Conservation (phyloP, 2,329 filamentous ascomycete species). For the Dothistroma septosporum region DNA sequence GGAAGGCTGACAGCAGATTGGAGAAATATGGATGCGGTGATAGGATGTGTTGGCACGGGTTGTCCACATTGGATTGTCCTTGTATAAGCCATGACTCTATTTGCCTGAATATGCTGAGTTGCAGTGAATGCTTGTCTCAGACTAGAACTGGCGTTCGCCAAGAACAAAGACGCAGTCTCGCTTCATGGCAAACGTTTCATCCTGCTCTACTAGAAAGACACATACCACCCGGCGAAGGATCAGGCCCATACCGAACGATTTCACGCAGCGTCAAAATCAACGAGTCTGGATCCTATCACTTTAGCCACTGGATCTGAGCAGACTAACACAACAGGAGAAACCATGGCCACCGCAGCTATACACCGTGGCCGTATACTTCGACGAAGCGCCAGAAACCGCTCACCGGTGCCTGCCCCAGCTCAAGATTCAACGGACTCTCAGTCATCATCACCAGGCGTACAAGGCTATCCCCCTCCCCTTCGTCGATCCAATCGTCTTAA, state of each 20-base stretch:
- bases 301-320: neutral
- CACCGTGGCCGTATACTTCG: neutral
- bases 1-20: no score
- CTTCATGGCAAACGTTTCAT: neutral
- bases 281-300: neutral
- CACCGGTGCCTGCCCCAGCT: neutral
- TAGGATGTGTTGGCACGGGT: no score
- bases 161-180: neutral
- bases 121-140: no score
- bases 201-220: neutral
- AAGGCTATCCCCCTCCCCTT: neutral
- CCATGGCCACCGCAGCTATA: neutral
- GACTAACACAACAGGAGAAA: neutral
- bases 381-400: neutral
- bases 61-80: no score
- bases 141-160: neutral
- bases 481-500: neutral
- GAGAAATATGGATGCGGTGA: neutral
- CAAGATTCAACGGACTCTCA: neutral
- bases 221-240: neutral
- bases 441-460: neutral
- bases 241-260: neutral
- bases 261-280: neutral
- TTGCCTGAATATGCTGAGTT: neutral
- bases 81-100: neutral